These are phyloP conservation scores for Mycena olivaceomarginata DNA, from an alignment of 768 basidiomycete species.

Conservation along the genomic window DNA sequence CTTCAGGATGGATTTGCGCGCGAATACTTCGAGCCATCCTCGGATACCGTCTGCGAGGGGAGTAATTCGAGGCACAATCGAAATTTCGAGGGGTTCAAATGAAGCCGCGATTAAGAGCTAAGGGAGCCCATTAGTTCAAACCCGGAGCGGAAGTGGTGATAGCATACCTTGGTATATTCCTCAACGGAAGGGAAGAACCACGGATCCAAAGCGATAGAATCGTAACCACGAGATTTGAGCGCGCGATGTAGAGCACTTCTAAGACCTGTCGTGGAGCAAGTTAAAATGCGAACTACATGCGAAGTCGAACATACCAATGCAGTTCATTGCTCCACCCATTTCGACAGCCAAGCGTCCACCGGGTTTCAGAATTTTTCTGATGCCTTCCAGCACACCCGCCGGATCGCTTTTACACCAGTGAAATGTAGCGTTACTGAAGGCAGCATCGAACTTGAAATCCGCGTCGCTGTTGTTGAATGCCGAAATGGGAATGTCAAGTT, in stretches of 20 bases:
- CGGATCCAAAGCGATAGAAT: conserved; percentile 80
- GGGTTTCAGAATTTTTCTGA: conserved; percentile 76
- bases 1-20: conserved; percentile 74
- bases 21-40: conserved; percentile 85
- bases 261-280: conserved; percentile 68
- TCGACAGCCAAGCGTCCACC: conserved; percentile 86
- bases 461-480: conserved; percentile 50
- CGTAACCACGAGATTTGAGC: conserved; percentile 69
- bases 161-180: conserved; percentile 75
- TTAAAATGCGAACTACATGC: neutral
- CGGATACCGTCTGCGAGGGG: conserved; percentile 70
- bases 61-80: conserved; percentile 70
- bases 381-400: conserved; percentile 74
- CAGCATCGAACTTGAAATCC: conserved; percentile 76
- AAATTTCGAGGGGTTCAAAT: conserved; percentile 70
- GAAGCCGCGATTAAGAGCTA: conserved; percentile 75
- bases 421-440: conserved; percentile 87
- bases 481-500: conserved; percentile 57
- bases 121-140: conserved; percentile 6
- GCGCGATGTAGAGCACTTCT: conserved; percentile 74
- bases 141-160: neutral
- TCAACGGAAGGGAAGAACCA: conserved; percentile 90
- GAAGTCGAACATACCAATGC: conserved; percentile 67
- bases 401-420: conserved; percentile 93
- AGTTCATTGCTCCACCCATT: conserved; percentile 87